Percentiles rank a stretch among this genome's conserved stretches.
Evolutionary conservation across 2,329 filamentous ascomycete genomes (phyloP).

Genomic region (Keithomyces neogunnii): DNA sequence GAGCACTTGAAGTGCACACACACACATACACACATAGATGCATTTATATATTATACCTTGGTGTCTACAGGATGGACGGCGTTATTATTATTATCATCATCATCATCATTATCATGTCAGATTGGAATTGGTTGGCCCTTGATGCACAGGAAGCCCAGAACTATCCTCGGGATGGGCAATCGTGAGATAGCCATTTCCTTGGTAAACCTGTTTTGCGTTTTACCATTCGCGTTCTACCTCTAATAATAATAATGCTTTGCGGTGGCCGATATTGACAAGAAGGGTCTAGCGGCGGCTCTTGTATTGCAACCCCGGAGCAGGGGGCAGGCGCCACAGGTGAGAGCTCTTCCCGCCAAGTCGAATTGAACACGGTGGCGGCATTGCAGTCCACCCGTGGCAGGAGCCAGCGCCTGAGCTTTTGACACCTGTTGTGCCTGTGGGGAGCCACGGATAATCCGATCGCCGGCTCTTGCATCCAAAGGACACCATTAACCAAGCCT

Average conservation of each 20-base stretch:
- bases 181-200: too few species aligned
- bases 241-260: not conserved
- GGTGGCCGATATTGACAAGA: not conserved
- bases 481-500: constrained; percentile 3
- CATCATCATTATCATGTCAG: too few species aligned
- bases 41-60: too few species aligned
- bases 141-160: too few species aligned
- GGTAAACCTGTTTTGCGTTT: too few species aligned
- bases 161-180: too few species aligned
- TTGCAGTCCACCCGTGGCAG: not conserved
- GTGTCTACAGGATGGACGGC: too few species aligned
- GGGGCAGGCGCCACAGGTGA: constrained; percentile 10
- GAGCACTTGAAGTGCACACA: too few species aligned
- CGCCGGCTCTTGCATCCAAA: constrained; percentile 13
- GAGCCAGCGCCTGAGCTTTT: not conserved
- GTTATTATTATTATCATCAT: too few species aligned
- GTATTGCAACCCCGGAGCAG: not conserved
- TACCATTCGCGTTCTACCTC: too few species aligned
- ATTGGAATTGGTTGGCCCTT: too few species aligned
- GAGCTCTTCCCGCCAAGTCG: not conserved
- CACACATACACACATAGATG: too few species aligned
- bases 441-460: constrained; percentile 25
- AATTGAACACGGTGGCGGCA: constrained; percentile 26
- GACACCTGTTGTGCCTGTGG: not conserved
- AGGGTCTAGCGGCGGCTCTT: not conserved